Base-by-base conservation (phyloP, 2,329 filamentous ascomycete genomes). In the Cladophialophora immunda region DNA sequence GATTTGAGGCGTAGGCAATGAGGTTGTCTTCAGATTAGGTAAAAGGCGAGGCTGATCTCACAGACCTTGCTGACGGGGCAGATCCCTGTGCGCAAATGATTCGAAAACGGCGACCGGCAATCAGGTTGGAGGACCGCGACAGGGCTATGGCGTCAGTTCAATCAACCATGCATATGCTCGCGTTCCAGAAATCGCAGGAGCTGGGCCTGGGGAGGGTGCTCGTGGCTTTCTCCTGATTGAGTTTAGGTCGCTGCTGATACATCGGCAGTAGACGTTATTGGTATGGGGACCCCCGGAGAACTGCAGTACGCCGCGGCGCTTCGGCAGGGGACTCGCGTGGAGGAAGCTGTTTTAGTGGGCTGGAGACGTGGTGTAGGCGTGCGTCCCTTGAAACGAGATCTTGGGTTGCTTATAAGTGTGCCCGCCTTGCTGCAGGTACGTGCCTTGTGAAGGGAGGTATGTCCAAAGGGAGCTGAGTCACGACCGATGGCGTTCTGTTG, bases 201-300 rank as follows among this genome's bases (percentile, higher is more conserved):
- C 47, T 32, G 47, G 62, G 27, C 41, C 47, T 19, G 4, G 52
- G 58, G 22, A 19, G 45, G 17, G 29, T 50, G 41, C 13, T 38
- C 22, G 67, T 65, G 58, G 67, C 67, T 67, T 69, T 69, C 67
- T 69, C 67, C 67, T 69, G 67, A 69, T 67, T 64, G 47, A 66
- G 67, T 36, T 50, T 67, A 69, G 64, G 61, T 62, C 32, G 54
- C 53, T 69, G 67, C 64, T 69, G 67, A 69, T 69, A 65, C 61
- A 69, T 67, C 52, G 55, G 52, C 32, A n/a, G 27, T 45, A 30
- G 45, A 58, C 45, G 54, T 59, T 53, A 69, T 67, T 66, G 64
- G 63, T 36, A 65, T 58, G 38, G 65, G 30, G 52, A 19, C 19
- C 56, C 60, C 45, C n/a, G 56, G 53, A 61, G 52, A 52, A 17